Evolutionary conservation across 768 basidiomycete genomes (phyloP).

Genomic region (Lanmaoa rubissima): DNA sequence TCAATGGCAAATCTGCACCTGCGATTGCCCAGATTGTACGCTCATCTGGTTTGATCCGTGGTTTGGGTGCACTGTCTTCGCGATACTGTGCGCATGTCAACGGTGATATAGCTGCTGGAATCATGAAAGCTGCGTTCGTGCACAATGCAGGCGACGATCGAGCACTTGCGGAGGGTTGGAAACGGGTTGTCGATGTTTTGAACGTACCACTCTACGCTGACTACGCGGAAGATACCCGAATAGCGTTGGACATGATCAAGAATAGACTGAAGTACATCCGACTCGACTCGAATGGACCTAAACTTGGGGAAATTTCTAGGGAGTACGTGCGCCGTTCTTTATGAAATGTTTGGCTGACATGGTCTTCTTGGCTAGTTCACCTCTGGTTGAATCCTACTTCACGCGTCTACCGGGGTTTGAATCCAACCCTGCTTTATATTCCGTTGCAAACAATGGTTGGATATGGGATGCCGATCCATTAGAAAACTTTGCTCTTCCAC

Average conservation of each 20-base stretch:
- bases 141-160: constrained; percentile 45
- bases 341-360: constrained; percentile 8
- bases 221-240: constrained; percentile 79
- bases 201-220: constrained; percentile 88
- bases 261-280: constrained; percentile 79
- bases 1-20: constrained; percentile 56
- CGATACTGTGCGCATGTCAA: constrained; percentile 70
- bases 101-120: constrained; percentile 63
- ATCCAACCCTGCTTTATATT: constrained; percentile 54
- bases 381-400: constrained; percentile 91
- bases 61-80: constrained; percentile 56
- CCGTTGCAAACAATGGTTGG: constrained; percentile 98
- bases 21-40: constrained; percentile 69
- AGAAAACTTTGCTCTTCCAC: constrained; percentile 87
- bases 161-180: constrained; percentile 70
- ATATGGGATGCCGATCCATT: constrained; percentile 97
- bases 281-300: constrained; percentile 80
- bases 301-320: constrained; percentile 73
- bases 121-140: constrained; percentile 67
- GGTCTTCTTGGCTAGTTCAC: constrained; percentile 48
- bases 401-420: constrained; percentile 72
- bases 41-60: constrained; percentile 51
- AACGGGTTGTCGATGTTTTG: constrained; percentile 74
- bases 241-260: constrained; percentile 70
- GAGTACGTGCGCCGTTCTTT: constrained; percentile 46